phyloP scores from a whole-genome alignment of 306 rosid genomes.

The Corylus avellana region DNA sequence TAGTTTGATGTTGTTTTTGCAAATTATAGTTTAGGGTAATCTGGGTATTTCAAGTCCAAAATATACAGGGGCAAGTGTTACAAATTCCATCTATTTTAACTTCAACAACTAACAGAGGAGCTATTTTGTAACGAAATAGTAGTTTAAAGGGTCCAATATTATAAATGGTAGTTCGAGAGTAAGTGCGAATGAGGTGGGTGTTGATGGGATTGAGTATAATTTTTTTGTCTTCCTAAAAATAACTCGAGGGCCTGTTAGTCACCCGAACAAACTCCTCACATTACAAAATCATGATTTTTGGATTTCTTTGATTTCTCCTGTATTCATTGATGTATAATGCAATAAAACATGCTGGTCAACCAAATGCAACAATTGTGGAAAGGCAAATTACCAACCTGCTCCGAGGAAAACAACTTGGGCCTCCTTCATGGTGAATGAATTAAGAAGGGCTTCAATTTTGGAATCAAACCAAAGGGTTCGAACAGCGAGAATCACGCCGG shows the following conservation, averaged over 20 bases:
- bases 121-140: no score
- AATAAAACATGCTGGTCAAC: background rate
- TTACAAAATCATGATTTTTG: background rate
- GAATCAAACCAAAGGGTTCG: constrained; percentile 94
- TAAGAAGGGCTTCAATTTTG: constrained; percentile 62
- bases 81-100: no score
- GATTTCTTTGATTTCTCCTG: background rate
- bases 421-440: constrained; percentile 49
- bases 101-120: no score
- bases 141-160: no score
- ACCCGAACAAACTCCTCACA: background rate
- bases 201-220: no score
- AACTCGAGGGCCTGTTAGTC: background rate
- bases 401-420: constrained; percentile 95
- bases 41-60: no score
- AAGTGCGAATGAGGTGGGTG: no score
- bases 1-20: no score
- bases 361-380: constrained; percentile 17
- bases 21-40: no score
- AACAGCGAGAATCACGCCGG: constrained; percentile 94
- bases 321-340: constrained; percentile 3
- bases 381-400: constrained; percentile 63
- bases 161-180: no score
- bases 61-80: no score
- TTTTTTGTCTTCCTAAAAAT: background rate